Percentiles rank a stretch among this genome's conserved stretches.
Evolutionary conservation across 257 asterid species (phyloP).

Genomic region (Paulownia fortunei): DNA sequence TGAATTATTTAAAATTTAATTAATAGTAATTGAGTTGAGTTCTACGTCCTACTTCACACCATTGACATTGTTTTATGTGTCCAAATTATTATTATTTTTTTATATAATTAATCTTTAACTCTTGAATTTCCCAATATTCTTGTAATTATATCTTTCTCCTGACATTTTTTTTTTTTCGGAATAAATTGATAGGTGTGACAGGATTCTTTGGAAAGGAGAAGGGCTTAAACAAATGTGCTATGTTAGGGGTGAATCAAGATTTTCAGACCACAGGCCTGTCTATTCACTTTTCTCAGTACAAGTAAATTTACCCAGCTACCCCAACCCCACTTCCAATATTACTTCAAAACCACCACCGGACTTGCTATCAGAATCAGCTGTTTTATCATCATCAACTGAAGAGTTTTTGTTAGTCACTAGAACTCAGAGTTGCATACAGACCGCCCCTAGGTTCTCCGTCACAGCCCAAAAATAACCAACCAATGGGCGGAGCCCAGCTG

Average conservation of each 20-base stretch:
- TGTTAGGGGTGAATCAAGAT: constrained; percentile 74
- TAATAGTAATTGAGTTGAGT: no score
- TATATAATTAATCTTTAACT: no score
- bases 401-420: constrained; percentile 36
- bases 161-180: neutral
- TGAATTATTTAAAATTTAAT: neutral
- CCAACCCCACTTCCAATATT: constrained; percentile 24
- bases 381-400: constrained; percentile 4
- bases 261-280: constrained; percentile 95
- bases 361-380: constrained; percentile 1
- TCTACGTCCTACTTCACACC: neutral
- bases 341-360: neutral
- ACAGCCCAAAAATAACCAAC: constrained; percentile 17
- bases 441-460: constrained; percentile 39
- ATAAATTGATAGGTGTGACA: constrained; percentile 73
- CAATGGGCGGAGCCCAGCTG: constrained; percentile 1
- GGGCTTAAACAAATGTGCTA: constrained; percentile 78
- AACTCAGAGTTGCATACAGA: constrained; percentile 48
- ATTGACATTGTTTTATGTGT: neutral
- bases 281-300: constrained; percentile 66
- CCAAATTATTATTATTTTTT: no score
- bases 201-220: constrained; percentile 90
- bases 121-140: neutral
- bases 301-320: constrained; percentile 36
- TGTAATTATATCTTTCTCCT: neutral